Evolutionary conservation across 495 filamentous ascomycete genomes (phyloP).

Genomic region (Lepraria neglecta): DNA sequence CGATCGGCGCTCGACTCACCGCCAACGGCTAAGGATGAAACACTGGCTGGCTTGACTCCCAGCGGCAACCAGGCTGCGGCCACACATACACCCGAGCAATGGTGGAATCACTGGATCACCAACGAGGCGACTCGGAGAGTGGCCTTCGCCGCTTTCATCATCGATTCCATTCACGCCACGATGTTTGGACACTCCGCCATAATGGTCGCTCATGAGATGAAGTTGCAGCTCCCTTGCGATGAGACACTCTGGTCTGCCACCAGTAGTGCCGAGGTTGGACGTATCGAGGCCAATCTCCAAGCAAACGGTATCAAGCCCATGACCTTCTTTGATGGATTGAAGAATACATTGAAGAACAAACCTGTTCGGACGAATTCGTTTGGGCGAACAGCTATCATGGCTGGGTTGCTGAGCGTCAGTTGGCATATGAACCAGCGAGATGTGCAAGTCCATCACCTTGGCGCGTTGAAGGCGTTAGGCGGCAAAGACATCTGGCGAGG

Average conservation of each 20-base stretch:
- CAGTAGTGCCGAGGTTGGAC: constrained; percentile 78
- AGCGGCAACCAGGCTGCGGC: constrained; percentile 55
- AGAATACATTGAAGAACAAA: constrained; percentile 80
- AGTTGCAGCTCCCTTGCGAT: constrained; percentile 86
- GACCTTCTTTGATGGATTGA: constrained; percentile 86
- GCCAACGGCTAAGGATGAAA: constrained; percentile 66
- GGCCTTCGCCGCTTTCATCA: constrained; percentile 90
- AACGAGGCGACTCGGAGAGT: constrained; percentile 85
- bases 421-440: constrained; percentile 99
- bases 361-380: constrained; percentile 89
- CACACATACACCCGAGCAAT: constrained; percentile 70
- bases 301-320: constrained; percentile 79
- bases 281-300: constrained; percentile 75
- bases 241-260: constrained; percentile 91
- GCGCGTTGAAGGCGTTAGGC: constrained; percentile 70
- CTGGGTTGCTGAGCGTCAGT: constrained; percentile 83
- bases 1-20: constrained; percentile 82
- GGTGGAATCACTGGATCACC: constrained; percentile 96
- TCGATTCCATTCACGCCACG: constrained; percentile 92
- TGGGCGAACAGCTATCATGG: constrained; percentile 92
- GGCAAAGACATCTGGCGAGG: constrained; percentile 90
- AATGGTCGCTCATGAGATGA: constrained; percentile 96
- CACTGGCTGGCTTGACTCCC: constrained; percentile 38
- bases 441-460: constrained; percentile 84
- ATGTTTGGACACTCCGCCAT: constrained; percentile 98